These are phyloP conservation scores for Vaccinium myrtillus DNA, from an alignment of 148 eudicot genomes.

Conservation along the genomic window DNA sequence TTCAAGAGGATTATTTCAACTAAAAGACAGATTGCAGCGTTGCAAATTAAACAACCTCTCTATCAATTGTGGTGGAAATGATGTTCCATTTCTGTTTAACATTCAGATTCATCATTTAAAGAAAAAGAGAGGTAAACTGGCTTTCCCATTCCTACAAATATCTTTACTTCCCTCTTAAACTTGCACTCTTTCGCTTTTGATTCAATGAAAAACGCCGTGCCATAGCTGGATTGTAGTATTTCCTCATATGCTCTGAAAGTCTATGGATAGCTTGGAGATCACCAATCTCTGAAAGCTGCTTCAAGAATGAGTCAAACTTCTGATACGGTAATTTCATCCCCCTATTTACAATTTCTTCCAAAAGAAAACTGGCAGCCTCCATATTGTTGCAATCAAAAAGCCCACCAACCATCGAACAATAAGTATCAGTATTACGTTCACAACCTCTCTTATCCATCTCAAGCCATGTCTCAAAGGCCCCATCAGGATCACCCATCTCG, in stretches of 20 bases:
- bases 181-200: conserved; percentile 72
- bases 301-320: conserved; percentile 70
- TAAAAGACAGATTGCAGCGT: neutral
- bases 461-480: conserved; percentile 75
- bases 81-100: neutral
- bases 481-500: conserved; percentile 58
- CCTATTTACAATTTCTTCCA: conserved; percentile 63
- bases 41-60: neutral
- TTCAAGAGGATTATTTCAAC: conserved; percentile 10
- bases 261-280: conserved; percentile 70
- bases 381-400: conserved; percentile 53
- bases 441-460: conserved; percentile 77
- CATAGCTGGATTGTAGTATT: conserved; percentile 81
- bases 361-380: conserved; percentile 58
- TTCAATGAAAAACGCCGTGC: conserved; percentile 69
- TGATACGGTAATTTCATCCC: conserved; percentile 73
- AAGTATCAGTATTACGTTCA: conserved; percentile 58
- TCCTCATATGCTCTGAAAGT: conserved; percentile 85
- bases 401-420: conserved; percentile 89
- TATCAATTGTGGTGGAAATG: neutral
- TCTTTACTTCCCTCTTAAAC: conserved; percentile 56
- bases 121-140: neutral
- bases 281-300: conserved; percentile 67
- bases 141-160: neutral
- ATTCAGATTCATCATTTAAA: neutral